phyloP scores from a whole-genome alignment of 495 filamentous ascomycete species.

The Rhypophila decipiens region DNA sequence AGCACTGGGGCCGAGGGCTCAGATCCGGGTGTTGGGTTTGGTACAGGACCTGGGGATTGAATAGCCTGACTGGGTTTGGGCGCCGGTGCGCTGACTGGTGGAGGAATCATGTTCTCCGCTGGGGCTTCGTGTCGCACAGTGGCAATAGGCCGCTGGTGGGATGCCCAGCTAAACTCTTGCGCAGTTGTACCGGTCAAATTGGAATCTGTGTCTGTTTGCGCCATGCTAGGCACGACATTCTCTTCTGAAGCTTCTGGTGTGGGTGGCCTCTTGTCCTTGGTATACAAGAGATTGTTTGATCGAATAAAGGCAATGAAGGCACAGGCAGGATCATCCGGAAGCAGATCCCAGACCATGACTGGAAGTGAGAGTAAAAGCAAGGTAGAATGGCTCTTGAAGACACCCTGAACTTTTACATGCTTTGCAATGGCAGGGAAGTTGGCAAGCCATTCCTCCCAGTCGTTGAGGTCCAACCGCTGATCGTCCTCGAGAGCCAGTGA shows the following conservation, averaged over 20 bases:
- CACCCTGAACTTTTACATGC: slow-evolving; percentile 46
- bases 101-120: slow-evolving; percentile 3
- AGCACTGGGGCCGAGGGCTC: slow-evolving; percentile 7
- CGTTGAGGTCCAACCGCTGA: slow-evolving; percentile 37
- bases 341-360: slow-evolving; percentile 47
- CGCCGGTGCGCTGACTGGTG: background rate
- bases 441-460: slow-evolving; percentile 44
- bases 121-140: background rate
- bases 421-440: slow-evolving; percentile 42
- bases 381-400: slow-evolving; percentile 48
- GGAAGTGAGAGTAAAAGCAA: slow-evolving; percentile 43
- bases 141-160: background rate
- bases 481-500: slow-evolving; percentile 48
- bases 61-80: background rate
- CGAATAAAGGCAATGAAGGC: slow-evolving; percentile 48
- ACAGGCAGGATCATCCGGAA: slow-evolving; percentile 44
- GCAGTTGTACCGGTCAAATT: slow-evolving; percentile 20
- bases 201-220: slow-evolving; percentile 21
- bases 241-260: background rate
- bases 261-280: background rate
- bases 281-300: slow-evolving; percentile 35
- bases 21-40: background rate
- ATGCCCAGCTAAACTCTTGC: slow-evolving; percentile 2
- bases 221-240: background rate
- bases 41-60: too few relatives aligned